These are phyloP conservation scores for Oryza nivara DNA, from an alignment of 176 grass and related monocot genomes.

Conservation along the genomic window DNA sequence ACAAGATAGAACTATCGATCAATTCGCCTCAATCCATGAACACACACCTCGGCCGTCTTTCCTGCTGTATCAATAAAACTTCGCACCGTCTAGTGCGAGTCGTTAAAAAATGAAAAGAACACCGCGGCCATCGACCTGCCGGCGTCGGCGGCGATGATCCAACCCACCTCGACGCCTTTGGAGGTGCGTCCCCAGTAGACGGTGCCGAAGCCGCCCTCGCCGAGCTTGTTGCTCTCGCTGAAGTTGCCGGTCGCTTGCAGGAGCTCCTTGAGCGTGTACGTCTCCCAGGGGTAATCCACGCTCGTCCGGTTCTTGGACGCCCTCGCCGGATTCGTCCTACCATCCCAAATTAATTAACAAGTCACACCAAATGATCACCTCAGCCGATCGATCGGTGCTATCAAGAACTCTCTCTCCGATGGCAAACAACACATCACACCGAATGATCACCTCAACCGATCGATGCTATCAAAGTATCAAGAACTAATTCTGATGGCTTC, in stretches of 20 bases:
- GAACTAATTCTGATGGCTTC: no score
- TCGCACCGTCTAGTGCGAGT: no score
- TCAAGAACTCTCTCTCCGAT: not conserved
- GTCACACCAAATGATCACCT: not conserved
- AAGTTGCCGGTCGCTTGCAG: slow-evolving; percentile 75
- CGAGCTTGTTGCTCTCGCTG: slow-evolving; percentile 64
- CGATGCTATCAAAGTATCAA: not conserved
- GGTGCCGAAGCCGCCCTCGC: slow-evolving; percentile 80
- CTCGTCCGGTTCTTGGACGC: slow-evolving; percentile 34
- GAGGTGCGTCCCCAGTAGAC: slow-evolving; percentile 66
- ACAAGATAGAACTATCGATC: no score
- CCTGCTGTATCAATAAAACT: no score
- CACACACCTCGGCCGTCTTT: no score
- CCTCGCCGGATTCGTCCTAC: slow-evolving; percentile 31
- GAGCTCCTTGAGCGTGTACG: slow-evolving; percentile 71
- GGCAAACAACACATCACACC: not conserved
- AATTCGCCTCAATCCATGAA: not conserved
- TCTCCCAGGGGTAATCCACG: slow-evolving; percentile 76
- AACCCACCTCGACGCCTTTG: slow-evolving; percentile 64
- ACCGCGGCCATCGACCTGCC: not conserved
- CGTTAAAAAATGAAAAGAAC: no score
- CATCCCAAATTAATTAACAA: not conserved
- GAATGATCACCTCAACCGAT: not conserved
- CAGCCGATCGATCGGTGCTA: not conserved
- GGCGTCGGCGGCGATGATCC: not conserved